Evolutionary conservation across 352 stramenopile species (phyloP), one percentile per base, ranked within the genome.

Genomic region (Pythium biforme): DNA sequence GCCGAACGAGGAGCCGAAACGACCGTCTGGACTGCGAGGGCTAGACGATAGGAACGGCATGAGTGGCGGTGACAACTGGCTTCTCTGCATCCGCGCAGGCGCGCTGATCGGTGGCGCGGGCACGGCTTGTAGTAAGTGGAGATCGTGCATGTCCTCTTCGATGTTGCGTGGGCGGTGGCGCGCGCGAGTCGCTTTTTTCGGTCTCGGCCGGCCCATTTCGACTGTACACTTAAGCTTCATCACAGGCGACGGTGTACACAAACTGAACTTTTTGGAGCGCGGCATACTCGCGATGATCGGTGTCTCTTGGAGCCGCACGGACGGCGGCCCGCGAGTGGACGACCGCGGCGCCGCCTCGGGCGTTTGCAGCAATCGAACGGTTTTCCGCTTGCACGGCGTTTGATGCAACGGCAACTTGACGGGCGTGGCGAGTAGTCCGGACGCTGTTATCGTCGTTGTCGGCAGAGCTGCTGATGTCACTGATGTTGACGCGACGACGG

Each of bases 221-320:
- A 91, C 83, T 8, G 74, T 91, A 64, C 70, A 88, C 39, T 88
- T 88, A 25, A 93, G 64, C 53, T 90, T 90, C 66, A 88, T 83
- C 55, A 91, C 81, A 0, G 86, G 86, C 27, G 86, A 94, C 55
- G 86, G 86, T 20, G 86, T 94, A 48, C 81, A 93, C 37, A 92
- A 69, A 43, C 73, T 82, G 41, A 90, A 90, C 17, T 73, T 70
- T 45, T 78, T 76, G 14, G 58, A 50, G 17, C 62, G 59, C 12
- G 43, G 50, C 50, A 69, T 59, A 23, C 50, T 64, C 19, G 55
- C 59, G 17, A 62, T 20, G 39, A 66, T 11, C 6, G 40, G 62
- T 57, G 20, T 73, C 62, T 64, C 60, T 37, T 33, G 56, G 37
- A 63, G 57, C 68, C 26, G 53, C 41, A 43, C 45, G 20, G 29